Evolutionary conservation across 805 yeast genomes (phyloP).

Genomic region (Lipomyces oligophaga): DNA sequence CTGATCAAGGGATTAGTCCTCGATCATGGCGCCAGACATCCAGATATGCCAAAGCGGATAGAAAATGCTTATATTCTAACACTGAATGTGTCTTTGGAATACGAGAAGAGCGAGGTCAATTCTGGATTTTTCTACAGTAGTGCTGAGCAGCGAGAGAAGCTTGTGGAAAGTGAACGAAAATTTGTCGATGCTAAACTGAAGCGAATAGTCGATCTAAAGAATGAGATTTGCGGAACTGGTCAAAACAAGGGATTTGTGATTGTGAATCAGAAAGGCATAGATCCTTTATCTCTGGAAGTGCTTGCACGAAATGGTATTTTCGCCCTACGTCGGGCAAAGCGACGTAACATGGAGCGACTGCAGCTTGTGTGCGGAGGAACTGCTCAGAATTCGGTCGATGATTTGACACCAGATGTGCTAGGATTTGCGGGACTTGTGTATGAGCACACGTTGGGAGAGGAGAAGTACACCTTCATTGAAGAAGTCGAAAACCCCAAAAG

Average conservation of each 20-base stretch:
- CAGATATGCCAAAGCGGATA: slow-evolving; percentile 93
- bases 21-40: slow-evolving; percentile 98
- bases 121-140: slow-evolving; percentile 90
- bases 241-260: slow-evolving; percentile 79
- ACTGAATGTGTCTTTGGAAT: slow-evolving; percentile 89
- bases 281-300: slow-evolving; percentile 94
- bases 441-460: slow-evolving; percentile 94
- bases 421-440: slow-evolving; percentile 89
- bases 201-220: slow-evolving; percentile 88
- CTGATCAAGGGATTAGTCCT: slow-evolving; percentile 85
- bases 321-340: slow-evolving; percentile 95
- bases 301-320: slow-evolving; percentile 88
- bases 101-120: slow-evolving; percentile 96
- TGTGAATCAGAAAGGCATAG: slow-evolving; percentile 97
- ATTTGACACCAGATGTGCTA: slow-evolving; percentile 68
- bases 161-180: slow-evolving; percentile 87
- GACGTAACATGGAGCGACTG: slow-evolving; percentile 98
- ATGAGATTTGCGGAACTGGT: slow-evolving; percentile 79
- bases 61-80: slow-evolving; percentile 81
- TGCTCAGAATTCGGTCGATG: slow-evolving; percentile 97
- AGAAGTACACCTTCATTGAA: slow-evolving; percentile 92
- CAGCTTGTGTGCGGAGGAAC: slow-evolving; percentile 96
- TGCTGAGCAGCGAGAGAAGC: slow-evolving; percentile 93
- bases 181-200: slow-evolving; percentile 91
- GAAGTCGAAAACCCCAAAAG: slow-evolving; percentile 82